These are phyloP conservation scores for Psidium friedrichsthalianum DNA, from an alignment of 345 rosid species.

Conservation along the genomic window DNA sequence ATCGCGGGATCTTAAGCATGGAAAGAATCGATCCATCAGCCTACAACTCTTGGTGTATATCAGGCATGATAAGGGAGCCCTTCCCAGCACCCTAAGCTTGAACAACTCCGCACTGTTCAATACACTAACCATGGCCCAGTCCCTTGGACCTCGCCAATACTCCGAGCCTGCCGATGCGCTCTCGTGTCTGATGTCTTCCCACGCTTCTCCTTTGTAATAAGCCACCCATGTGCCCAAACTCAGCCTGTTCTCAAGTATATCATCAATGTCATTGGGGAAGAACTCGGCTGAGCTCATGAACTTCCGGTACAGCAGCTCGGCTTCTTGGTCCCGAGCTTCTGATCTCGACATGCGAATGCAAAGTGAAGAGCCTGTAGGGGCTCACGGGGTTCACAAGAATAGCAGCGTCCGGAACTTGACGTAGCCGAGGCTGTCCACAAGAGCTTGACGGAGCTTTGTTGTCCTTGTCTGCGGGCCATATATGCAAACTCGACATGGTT, in stretches of 20 bases:
- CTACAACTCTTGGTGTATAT: constrained; percentile 36
- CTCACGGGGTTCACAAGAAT: constrained; percentile 67
- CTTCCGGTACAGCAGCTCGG: constrained; percentile 35
- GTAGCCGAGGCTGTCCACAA: constrained; percentile 35
- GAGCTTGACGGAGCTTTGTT: constrained; percentile 57
- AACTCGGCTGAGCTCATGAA: constrained; percentile 45
- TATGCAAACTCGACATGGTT: constrained; percentile 52
- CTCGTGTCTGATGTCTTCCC: not conserved
- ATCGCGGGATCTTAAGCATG: constrained; percentile 35
- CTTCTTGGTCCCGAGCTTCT: constrained; percentile 41
- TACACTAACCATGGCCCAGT: constrained; percentile 81
- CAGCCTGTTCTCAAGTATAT: constrained; percentile 41
- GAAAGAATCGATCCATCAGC: constrained; percentile 26
- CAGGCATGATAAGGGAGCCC: constrained; percentile 45
- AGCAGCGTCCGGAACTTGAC: constrained; percentile 40
- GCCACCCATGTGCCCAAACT: constrained; percentile 87
- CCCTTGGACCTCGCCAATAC: constrained; percentile 8
- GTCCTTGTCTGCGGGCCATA: constrained; percentile 67
- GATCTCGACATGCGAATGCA: constrained; percentile 24
- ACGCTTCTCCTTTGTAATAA: constrained; percentile 21
- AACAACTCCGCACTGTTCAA: constrained; percentile 71
- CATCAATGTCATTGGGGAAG: constrained; percentile 58
- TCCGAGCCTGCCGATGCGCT: constrained; percentile 1
- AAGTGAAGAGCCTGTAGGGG: constrained; percentile 8
- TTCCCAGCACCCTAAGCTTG: constrained; percentile 40